These are phyloP conservation scores for Stachybotrys chartarum DNA, from an alignment of 2,329 filamentous ascomycete genomes.

Conservation along the genomic window DNA sequence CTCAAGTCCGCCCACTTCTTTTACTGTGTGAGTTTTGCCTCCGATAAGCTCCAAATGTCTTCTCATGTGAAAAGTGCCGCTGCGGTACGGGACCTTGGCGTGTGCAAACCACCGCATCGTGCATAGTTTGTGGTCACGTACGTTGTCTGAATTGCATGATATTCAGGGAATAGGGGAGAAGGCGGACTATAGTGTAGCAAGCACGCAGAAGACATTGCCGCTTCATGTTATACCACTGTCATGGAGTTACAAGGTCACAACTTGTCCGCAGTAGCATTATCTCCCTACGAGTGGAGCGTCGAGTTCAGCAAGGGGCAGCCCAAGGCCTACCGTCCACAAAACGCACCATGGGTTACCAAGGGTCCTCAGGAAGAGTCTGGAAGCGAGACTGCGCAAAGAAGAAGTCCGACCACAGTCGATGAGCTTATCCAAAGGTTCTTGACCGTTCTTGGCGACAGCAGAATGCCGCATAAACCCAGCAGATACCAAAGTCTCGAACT, in stretches of 20 bases:
- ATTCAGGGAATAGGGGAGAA: neutral
- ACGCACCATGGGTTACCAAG: neutral
- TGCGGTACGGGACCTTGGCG: neutral
- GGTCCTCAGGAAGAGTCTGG: neutral
- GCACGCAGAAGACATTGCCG: too few species aligned
- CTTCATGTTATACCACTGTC: neutral
- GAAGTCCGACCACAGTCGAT: neutral
- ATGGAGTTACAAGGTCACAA: neutral
- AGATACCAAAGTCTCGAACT: neutral
- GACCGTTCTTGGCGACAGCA: neutral
- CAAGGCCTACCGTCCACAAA: neutral
- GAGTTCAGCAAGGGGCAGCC: neutral
- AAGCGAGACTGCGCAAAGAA: neutral
- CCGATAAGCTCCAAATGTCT: neutral
- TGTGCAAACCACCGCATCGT: neutral
- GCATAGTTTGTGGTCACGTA: neutral
- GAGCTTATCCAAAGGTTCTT: constrained; percentile 1
- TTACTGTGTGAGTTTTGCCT: neutral
- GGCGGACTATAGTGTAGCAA: too few species aligned
- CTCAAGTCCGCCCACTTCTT: too few species aligned
- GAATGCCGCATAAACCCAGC: neutral
- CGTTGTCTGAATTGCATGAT: neutral
- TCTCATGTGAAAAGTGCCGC: neutral
- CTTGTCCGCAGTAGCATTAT: neutral
- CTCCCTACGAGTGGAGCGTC: neutral